Evolutionary conservation across 148 eudicot genomes (phyloP), one percentile per base, ranked within the genome.

Genomic region (Amaranthus palmeri): DNA sequence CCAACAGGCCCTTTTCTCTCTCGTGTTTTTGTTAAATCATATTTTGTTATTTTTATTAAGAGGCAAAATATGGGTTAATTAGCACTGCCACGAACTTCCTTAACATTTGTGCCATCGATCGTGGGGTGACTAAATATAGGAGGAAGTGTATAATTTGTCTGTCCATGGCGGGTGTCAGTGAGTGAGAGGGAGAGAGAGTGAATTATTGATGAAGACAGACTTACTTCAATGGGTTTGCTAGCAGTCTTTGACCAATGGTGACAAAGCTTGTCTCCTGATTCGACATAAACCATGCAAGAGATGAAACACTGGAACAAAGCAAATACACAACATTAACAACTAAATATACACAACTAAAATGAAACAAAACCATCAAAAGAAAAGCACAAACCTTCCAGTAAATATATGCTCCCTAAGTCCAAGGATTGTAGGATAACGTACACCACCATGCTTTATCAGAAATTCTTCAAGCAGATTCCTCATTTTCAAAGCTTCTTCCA

Each of bases 251-350:
- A 72, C 99, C 97, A 84, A 95, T 95, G 7, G 99, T 95, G 10
- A 95, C 99, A 84, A 95, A 95, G 75, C 99, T 95, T 48, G 91
- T 91, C 88, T 95, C 99, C 64, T 95, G 99, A 85, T 88, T 91
- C 40, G 99, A 95, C 99, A 95, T 95, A 82, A 95, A 95, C 99
- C 99, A 95, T 52, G 99, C 99, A 78, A 95, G 97, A 77, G 99
- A 95, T 72, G 99, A 95, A 85, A 95, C 99, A 95, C 99, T 95
- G 97, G 86, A 85, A 69, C 67, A 76, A 43, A 66, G 69, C 68
- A 79, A 51, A 58, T 51, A 61, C 62, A 66, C 78, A 14, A 44
- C 9, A 59, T 11, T 17, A 18, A 62, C 7, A n/a, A 60, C 47
- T n/a, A 15, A 55, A 25, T 67, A 52, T 14, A 15, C 5, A 8